Conservation (phyloP, 495 filamentous ascomycete species). For the Pseudotulostoma volvatum region DNA sequence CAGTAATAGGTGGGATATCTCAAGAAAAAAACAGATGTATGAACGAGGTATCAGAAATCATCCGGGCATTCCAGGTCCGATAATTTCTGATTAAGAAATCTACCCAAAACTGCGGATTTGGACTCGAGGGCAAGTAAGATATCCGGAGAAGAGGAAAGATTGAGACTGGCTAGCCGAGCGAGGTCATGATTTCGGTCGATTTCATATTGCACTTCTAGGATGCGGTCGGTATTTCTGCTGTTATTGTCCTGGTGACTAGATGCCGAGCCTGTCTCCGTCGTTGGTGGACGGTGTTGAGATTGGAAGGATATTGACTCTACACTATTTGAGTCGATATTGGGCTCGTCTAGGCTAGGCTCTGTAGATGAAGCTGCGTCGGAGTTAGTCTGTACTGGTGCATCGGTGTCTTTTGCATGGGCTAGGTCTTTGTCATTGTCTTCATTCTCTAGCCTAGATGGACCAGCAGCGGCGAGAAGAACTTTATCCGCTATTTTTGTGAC, state of each 20-base stretch:
- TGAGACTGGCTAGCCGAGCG: slow-evolving; percentile 24
- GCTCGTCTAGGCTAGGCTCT: not conserved
- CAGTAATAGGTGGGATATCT: no score
- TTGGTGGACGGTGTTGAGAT: not conserved
- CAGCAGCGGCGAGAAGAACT: slow-evolving; percentile 29
- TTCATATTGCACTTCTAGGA: slow-evolving; percentile 23
- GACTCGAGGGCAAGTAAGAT: slow-evolving; percentile 30
- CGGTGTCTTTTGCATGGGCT: slow-evolving; percentile 5
- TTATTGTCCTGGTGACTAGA: slow-evolving; percentile 4
- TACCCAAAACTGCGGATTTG: slow-evolving; percentile 28
- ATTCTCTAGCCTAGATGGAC: slow-evolving; percentile 18
- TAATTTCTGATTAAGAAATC: slow-evolving; percentile 28
- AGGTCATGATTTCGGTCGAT: slow-evolving; percentile 29
- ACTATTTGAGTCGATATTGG: no score
- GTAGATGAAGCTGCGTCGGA: not conserved
- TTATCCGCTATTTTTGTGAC: slow-evolving; percentile 32
- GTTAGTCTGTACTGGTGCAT: slow-evolving; percentile 4
- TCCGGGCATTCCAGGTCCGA: slow-evolving; percentile 29
- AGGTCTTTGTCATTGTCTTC: slow-evolving; percentile 4
- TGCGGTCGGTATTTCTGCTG: slow-evolving; percentile 12
- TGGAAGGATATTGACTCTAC: no score
- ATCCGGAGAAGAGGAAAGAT: slow-evolving; percentile 25
- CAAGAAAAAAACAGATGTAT: no score
- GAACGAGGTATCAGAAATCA: slow-evolving; percentile 30
- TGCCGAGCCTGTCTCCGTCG: slow-evolving; percentile 3